phyloP scores from a whole-genome alignment of 2,329 filamentous ascomycete genomes.

The Aspergillus pseudonomiae region DNA sequence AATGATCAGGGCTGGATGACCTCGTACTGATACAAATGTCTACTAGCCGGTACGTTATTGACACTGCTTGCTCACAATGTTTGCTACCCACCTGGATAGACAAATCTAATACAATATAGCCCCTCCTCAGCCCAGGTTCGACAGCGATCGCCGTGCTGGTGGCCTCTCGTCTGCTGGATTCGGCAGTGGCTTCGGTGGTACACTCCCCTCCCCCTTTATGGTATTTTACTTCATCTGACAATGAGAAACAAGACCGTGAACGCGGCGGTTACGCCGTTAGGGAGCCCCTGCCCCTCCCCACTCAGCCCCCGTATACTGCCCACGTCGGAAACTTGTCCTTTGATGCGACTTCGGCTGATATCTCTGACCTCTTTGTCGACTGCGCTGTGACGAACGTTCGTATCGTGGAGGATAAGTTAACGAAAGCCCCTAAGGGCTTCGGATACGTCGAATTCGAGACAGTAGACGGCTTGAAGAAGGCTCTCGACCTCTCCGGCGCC shows the following conservation, averaged over 20 bases:
- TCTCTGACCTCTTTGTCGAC: conserved; percentile 80
- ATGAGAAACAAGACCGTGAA: conserved; percentile 35
- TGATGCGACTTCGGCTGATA: conserved; percentile 81
- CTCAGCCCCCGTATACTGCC: conserved; percentile 91
- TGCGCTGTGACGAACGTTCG: conserved; percentile 89
- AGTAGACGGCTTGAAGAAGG: conserved; percentile 87
- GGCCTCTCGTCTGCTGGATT: conserved; percentile 41
- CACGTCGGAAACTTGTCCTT: conserved; percentile 97
- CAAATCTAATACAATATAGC: conserved; percentile 31
- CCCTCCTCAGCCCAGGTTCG: conserved; percentile 51
- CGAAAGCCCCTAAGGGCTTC: conserved; percentile 94
- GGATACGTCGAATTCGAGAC: conserved; percentile 94
- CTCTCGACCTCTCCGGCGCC: conserved; percentile 77
- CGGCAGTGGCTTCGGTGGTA: conserved; percentile 43
- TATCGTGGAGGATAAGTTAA: conserved; percentile 94
- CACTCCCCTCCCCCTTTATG: conserved; percentile 14
- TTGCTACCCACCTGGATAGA: conserved; percentile 5
- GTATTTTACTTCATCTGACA: conserved; percentile 17
- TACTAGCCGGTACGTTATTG: conserved; percentile 36
- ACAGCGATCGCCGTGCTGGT: conserved; percentile 54
- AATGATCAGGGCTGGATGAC: background rate
- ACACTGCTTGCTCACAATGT: conserved; percentile 10
- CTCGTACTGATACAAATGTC: conserved; percentile 5
- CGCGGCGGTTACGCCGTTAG: conserved; percentile 45
- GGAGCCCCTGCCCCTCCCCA: conserved; percentile 82